Percentiles rank a stretch among this genome's conserved stretches.
phyloP scores from a whole-genome alignment of 805 yeast genomes.

The Priceomyces castillae region DNA sequence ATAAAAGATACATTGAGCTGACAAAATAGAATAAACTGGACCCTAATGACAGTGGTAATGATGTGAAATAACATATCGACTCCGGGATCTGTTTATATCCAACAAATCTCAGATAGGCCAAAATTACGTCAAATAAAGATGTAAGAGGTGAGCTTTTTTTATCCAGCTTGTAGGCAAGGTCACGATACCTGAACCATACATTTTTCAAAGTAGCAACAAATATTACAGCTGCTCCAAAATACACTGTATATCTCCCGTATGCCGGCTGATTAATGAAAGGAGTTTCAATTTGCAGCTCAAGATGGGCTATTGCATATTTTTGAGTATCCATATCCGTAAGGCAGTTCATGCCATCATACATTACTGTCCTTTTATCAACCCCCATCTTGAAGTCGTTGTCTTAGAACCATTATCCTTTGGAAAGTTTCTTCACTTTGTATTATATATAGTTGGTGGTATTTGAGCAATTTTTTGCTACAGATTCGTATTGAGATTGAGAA shows the following conservation, averaged over 20 bases:
- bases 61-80: constrained; percentile 19
- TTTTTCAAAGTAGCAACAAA: constrained; percentile 33
- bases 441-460: not conserved
- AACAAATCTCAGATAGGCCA: constrained; percentile 31
- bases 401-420: not conserved
- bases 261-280: constrained; percentile 24
- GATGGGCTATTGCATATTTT: constrained; percentile 17
- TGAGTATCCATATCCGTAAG: constrained; percentile 26
- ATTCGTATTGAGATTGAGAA: no score
- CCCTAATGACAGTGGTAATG: constrained; percentile 37
- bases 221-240: constrained; percentile 39
- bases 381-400: not conserved
- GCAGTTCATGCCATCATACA: constrained; percentile 39
- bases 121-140: constrained; percentile 24
- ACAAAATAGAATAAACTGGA: constrained; percentile 36
- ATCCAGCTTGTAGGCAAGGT: constrained; percentile 15
- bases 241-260: constrained; percentile 39
- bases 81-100: constrained; percentile 34
- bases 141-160: constrained; percentile 12
- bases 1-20: constrained; percentile 29
- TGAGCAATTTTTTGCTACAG: not conserved
- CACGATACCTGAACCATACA: constrained; percentile 25
- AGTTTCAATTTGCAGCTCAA: constrained; percentile 28
- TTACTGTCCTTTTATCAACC: constrained; percentile 14
- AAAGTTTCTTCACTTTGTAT: not conserved